Percentiles rank a stretch among this genome's conserved stretches.
Conservation (phyloP, 2,329 filamentous ascomycete species). For the Ascosphaera pollenicola region DNA sequence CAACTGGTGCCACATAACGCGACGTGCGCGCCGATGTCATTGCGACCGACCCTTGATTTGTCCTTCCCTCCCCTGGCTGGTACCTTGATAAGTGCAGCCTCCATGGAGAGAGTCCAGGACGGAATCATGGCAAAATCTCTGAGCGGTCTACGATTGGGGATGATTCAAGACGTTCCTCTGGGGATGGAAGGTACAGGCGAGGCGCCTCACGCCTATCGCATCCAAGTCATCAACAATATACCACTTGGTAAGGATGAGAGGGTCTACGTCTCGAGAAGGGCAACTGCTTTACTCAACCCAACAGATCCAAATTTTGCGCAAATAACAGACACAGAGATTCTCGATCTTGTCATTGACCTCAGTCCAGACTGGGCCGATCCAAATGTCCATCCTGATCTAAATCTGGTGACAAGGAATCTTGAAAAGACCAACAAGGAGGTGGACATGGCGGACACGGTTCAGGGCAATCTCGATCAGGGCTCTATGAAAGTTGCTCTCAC, state of each 20-base stretch:
- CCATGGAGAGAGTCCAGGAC: conserved; percentile 33
- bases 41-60: conserved; percentile 49
- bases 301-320: conserved; percentile 69
- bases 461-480: not conserved
- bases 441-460: conserved; percentile 3
- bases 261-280: conserved; percentile 57
- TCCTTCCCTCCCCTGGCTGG: conserved; percentile 38
- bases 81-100: conserved; percentile 22
- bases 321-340: conserved; percentile 45
- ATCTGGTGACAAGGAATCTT: not conserved
- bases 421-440: conserved; percentile 5
- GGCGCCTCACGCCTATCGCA: conserved; percentile 19
- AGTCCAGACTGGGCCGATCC: conserved; percentile 12
- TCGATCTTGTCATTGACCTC: conserved; percentile 51
- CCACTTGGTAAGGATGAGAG: conserved; percentile 72
- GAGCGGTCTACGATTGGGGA: conserved; percentile 32
- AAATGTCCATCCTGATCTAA: not conserved
- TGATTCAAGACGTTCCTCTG: conserved; percentile 24
- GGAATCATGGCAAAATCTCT: conserved; percentile 39
- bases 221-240: conserved; percentile 62
- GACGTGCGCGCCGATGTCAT: conserved; percentile 49
- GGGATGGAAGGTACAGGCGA: conserved; percentile 5
- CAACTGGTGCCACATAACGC: conserved; percentile 55
- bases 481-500: conserved; percentile 19
- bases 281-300: conserved; percentile 40